Conservation (phyloP, 2,329 filamentous ascomycete species). For the Coniochaeta pulveracea region DNA sequence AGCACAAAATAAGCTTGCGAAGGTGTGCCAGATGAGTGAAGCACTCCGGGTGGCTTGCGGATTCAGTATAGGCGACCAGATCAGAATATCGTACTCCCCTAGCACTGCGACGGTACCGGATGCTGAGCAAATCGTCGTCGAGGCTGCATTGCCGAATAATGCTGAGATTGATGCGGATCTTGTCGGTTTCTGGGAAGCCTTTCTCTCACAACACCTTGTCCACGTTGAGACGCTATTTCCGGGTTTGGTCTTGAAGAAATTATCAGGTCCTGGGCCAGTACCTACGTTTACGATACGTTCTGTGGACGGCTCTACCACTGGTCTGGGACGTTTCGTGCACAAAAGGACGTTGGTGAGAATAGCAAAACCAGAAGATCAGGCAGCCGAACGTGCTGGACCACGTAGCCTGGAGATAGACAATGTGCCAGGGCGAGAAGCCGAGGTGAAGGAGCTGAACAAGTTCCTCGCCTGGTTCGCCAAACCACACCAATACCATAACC, state of each 20-base stretch:
- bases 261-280: constrained; percentile 42
- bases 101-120: constrained; percentile 34
- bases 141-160: constrained; percentile 38
- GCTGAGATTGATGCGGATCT: constrained; percentile 19
- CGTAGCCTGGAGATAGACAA: constrained; percentile 33
- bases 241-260: constrained; percentile 58
- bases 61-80: constrained; percentile 59
- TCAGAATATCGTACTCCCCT: constrained; percentile 46
- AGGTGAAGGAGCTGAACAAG: constrained; percentile 54
- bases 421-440: constrained; percentile 57
- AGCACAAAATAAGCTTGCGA: constrained; percentile 46
- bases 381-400: constrained; percentile 10
- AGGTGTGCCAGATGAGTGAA: constrained; percentile 61
- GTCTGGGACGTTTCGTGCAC: constrained; percentile 25
- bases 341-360: constrained; percentile 20
- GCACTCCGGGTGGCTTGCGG: constrained; percentile 61
- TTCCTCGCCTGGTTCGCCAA: constrained; percentile 47
- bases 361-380: constrained; percentile 11
- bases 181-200: constrained; percentile 22
- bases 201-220: constrained; percentile 19
- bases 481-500: constrained; percentile 13
- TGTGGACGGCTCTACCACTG: constrained; percentile 39
- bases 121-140: constrained; percentile 46
- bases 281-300: constrained; percentile 47
- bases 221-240: constrained; percentile 55